phyloP scores from a whole-genome alignment of 306 rosid species.

The Alnus rubra region DNA sequence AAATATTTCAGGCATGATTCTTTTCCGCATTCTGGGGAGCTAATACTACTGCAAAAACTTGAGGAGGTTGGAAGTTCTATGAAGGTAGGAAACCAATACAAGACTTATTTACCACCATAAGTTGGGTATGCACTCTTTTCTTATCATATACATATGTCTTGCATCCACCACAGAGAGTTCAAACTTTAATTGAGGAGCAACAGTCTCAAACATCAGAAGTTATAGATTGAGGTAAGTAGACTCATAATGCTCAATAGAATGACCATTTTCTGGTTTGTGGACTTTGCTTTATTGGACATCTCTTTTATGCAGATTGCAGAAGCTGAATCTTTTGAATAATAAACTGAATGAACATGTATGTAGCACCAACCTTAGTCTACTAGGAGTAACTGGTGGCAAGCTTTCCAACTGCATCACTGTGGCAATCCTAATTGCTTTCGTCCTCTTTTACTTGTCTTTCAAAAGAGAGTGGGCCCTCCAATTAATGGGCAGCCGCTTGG shows the following conservation, averaged over 20 bases:
- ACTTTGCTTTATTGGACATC: background rate
- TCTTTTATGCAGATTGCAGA: background rate
- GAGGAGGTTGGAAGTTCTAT: slow-evolving; percentile 93
- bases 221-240: slow-evolving; percentile 50
- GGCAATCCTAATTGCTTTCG: background rate
- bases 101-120: background rate
- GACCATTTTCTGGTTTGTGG: slow-evolving; percentile 8
- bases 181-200: slow-evolving; percentile 63
- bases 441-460: background rate
- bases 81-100: slow-evolving; percentile 52
- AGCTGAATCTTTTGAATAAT: slow-evolving; percentile 1
- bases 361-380: background rate
- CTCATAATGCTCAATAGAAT: slow-evolving; percentile 8
- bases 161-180: slow-evolving; percentile 66
- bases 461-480: background rate
- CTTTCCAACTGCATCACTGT: background rate
- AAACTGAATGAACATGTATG: background rate
- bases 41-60: slow-evolving; percentile 68
- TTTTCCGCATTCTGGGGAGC: slow-evolving; percentile 50
- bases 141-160: slow-evolving; percentile 24
- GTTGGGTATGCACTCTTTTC: slow-evolving; percentile 23
- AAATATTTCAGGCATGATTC: slow-evolving; percentile 58
- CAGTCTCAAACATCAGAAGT: slow-evolving; percentile 52
- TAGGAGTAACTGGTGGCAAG: background rate
- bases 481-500: background rate